phyloP scores from a whole-genome alignment of 73 alveolate genomes.

The Paramecium octaurelia region DNA sequence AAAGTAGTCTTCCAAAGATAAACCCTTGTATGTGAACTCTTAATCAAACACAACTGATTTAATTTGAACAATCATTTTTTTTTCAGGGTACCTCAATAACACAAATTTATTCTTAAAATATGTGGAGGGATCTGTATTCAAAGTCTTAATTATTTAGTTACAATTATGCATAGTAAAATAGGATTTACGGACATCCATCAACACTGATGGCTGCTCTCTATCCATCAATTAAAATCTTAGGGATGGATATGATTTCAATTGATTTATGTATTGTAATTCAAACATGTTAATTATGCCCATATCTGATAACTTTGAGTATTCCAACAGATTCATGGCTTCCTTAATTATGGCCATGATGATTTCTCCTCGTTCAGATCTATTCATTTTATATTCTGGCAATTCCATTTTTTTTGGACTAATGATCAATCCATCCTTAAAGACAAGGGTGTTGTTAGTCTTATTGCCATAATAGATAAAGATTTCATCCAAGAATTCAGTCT shows the following conservation, averaged over 20 bases:
- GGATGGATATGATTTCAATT: not conserved
- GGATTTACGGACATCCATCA: constrained; percentile 20
- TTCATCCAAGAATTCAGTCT: not conserved
- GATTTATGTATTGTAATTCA: not conserved
- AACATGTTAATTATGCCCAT: not conserved
- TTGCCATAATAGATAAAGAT: not conserved
- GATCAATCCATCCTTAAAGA: not conserved
- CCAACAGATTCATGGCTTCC: not conserved
- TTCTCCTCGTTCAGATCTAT: constrained; percentile 4
- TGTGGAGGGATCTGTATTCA: not conserved
- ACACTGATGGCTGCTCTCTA: not conserved
- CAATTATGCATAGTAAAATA: constrained; percentile 18
- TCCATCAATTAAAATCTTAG: constrained; percentile 10
- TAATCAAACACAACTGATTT: not conserved
- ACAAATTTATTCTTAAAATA: constrained; percentile 7
- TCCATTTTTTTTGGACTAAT: not conserved
- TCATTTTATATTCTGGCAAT: not conserved
- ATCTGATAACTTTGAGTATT: not conserved
- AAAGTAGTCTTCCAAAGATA: not conserved
- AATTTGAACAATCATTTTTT: not conserved
- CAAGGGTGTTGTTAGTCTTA: not conserved
- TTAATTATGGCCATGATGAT: not conserved
- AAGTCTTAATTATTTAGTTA: not conserved
- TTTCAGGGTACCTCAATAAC: not conserved
- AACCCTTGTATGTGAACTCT: not conserved